Percentiles rank a stretch among this genome's conserved stretches.
These are phyloP conservation scores for Ascochyta pisi DNA, from an alignment of 2,329 filamentous ascomycete species.

Conservation along the genomic window DNA sequence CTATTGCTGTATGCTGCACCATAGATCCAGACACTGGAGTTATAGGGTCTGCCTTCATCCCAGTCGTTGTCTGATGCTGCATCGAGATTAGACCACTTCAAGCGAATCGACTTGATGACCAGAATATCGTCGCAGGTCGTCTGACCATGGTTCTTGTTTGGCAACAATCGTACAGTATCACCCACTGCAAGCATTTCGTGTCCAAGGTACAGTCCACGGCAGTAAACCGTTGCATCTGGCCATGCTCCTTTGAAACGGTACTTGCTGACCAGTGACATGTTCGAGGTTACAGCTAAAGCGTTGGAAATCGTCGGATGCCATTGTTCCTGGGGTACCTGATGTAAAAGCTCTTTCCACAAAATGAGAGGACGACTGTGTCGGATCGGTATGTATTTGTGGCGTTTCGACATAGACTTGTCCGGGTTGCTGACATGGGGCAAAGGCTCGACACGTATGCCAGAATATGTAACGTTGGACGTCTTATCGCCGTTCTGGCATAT, in stretches of 20 bases:
- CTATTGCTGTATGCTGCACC: constrained; percentile 59
- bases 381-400: constrained; percentile 63
- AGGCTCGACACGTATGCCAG: constrained; percentile 65
- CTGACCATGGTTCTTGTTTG: constrained; percentile 20
- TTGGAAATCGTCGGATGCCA: constrained; percentile 63
- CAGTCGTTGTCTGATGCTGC: constrained; percentile 55
- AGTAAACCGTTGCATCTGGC: constrained; percentile 62
- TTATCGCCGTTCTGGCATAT: constrained; percentile 52
- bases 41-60: constrained; percentile 56
- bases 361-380: constrained; percentile 63
- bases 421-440: constrained; percentile 58
- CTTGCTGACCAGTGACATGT: constrained; percentile 61
- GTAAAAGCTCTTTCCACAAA: constrained; percentile 60
- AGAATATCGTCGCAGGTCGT: constrained; percentile 58
- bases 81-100: constrained; percentile 59
- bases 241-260: constrained; percentile 61
- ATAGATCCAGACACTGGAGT: constrained; percentile 55
- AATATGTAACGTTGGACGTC: constrained; percentile 54
- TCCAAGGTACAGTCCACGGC: constrained; percentile 63
- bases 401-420: constrained; percentile 60
- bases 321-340: constrained; percentile 41
- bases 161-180: constrained; percentile 61
- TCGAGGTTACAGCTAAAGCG: constrained; percentile 61
- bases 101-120: constrained; percentile 60
- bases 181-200: constrained; percentile 62